Base-by-base conservation (phyloP, 345 rosid species). In the Atalantia buxifolia region DNA sequence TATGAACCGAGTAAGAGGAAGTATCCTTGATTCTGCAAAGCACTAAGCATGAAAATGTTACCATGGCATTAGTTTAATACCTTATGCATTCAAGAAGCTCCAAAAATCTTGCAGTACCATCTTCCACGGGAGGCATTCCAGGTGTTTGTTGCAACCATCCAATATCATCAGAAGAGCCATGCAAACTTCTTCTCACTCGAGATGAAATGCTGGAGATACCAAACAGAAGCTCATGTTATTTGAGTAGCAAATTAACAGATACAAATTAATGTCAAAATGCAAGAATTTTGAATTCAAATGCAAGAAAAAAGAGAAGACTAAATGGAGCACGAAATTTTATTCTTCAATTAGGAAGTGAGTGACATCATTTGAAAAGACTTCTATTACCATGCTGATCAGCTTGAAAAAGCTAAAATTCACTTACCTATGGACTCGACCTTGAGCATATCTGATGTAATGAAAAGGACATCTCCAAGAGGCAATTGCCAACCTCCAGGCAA, bases 81-180 rank as follows among this genome's bases (percentile, higher is more conserved):
- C 91, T 90, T 78, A 89, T 76, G 28, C 76, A 80, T 71, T 83
- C 83, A 56, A 89, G 92, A 80, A 92, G 80, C 82, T 88, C 91
- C 68, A 87, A 78, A 79, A 92, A 92, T 86, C 87, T 84, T 65
- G 86, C 14, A 30, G 91, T 88, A 67, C 96, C 92, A 77, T 90
- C 86, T 74, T 81, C 82, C 27, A 88, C 86, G 45, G 93, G 83
- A 83, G 89, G 85, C 88, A 92, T 86, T 81, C 86, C 91, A 48
- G 90, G 90, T 28, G 89, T 72, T 48, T 8, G 65, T 85, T 89
- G 92, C 75, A 92, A 77, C 96, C 92, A 92, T 67, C 96, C 96
- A 66, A 92, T 90, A 82, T 90, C 96, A 79, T 86, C 87, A 55
- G 88, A 83, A 72, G 96, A 92, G 76, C 93, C 96, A 22, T 38